Conservation (phyloP, 805 yeast genomes). For the Saccharomyces paradoxus region DNA sequence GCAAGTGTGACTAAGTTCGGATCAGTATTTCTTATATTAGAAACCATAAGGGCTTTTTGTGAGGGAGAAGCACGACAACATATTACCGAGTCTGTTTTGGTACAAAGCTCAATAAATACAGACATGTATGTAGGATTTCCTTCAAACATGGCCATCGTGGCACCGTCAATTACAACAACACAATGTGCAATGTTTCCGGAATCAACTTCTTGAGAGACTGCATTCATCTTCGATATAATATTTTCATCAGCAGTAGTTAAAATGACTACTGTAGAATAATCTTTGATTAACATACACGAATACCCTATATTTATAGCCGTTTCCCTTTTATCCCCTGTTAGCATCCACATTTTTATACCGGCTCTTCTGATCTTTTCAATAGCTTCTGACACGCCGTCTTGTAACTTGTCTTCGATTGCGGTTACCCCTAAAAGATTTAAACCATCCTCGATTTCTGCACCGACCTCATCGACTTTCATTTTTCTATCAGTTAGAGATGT, state of each 20-base stretch:
- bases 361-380: slow-evolving; percentile 88
- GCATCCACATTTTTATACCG: slow-evolving; percentile 94
- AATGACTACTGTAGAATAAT: slow-evolving; percentile 82
- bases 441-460: slow-evolving; percentile 61
- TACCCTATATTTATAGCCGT: slow-evolving; percentile 97
- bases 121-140: slow-evolving; percentile 63
- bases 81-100: slow-evolving; percentile 81
- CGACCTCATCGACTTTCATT: slow-evolving; percentile 58
- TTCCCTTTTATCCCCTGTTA: slow-evolving; percentile 96
- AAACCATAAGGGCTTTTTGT: slow-evolving; percentile 87
- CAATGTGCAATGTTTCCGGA: slow-evolving; percentile 81
- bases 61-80: slow-evolving; percentile 97
- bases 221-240: slow-evolving; percentile 58
- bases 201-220: slow-evolving; percentile 65
- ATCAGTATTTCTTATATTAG: slow-evolving; percentile 63
- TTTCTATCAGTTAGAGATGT: slow-evolving; percentile 64
- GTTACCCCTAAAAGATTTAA: slow-evolving; percentile 80
- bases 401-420: slow-evolving; percentile 94
- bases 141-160: slow-evolving; percentile 67
- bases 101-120: slow-evolving; percentile 74
- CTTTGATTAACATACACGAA: slow-evolving; percentile 87
- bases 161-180: slow-evolving; percentile 93
- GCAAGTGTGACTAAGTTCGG: slow-evolving; percentile 77
- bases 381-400: slow-evolving; percentile 93
- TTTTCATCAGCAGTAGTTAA: slow-evolving; percentile 49